A percentile compares a stretch with the other conserved stretches of the same genome.
Conservation (phyloP, 352 stramenopile genomes). For the Phytophthora pini region DNA sequence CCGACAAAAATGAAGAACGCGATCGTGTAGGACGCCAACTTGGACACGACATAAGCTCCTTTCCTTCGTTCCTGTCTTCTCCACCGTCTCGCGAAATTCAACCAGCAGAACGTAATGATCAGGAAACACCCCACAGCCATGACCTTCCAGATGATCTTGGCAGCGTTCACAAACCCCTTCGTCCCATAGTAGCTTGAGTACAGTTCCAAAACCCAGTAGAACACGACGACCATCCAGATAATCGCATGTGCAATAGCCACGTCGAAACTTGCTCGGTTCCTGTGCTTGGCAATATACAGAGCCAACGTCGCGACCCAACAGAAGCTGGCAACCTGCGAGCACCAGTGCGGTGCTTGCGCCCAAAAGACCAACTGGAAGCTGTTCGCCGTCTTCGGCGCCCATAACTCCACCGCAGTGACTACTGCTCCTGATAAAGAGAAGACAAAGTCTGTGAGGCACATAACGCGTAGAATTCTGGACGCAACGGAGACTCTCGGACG, state of each 20-base stretch:
- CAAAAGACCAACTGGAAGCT: slow-evolving; percentile 78
- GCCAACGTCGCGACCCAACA: slow-evolving; percentile 79
- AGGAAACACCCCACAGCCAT: slow-evolving; percentile 67
- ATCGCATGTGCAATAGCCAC: slow-evolving; percentile 77
- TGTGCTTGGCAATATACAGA: slow-evolving; percentile 77
- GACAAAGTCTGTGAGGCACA: slow-evolving; percentile 73
- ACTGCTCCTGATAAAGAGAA: slow-evolving; percentile 74
- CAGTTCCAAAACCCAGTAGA: slow-evolving; percentile 80
- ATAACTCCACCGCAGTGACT: slow-evolving; percentile 61
- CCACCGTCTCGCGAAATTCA: slow-evolving; percentile 64
- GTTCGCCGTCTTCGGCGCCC: slow-evolving; percentile 24
- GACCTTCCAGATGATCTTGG: slow-evolving; percentile 79
- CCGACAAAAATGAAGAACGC: slow-evolving; percentile 79
- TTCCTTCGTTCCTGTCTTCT: slow-evolving; percentile 47
- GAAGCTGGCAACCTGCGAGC: slow-evolving; percentile 80
- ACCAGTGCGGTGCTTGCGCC: slow-evolving; percentile 75
- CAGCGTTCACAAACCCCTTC: slow-evolving; percentile 47
- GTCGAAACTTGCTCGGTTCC: slow-evolving; percentile 63
- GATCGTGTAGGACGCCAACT: slow-evolving; percentile 80
- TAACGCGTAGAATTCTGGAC: slow-evolving; percentile 69
- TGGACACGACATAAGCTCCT: slow-evolving; percentile 75
- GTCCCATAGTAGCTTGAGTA: slow-evolving; percentile 72
- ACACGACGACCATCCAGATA: slow-evolving; percentile 80
- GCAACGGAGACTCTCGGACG: slow-evolving; percentile 53
- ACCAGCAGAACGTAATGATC: slow-evolving; percentile 65